Conservation (phyloP, 192 early-diverging fungal species). For the Coemansia sp. region DNA sequence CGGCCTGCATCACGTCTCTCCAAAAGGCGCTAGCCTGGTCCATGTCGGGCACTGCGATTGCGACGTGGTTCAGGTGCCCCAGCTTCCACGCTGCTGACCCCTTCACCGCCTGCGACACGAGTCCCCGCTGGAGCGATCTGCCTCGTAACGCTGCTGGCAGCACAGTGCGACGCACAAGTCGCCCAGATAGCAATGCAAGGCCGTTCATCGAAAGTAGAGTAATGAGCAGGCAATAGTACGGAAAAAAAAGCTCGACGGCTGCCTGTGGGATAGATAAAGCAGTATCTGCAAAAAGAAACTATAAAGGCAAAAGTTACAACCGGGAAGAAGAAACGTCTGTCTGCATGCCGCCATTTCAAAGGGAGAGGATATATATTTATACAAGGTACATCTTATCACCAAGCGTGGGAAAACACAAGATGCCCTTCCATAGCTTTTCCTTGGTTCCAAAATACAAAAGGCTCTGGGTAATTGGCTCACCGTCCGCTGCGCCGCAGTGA, state of each 20-base stretch:
- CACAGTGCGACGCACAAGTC: not conserved
- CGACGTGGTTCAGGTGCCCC: slow-evolving; percentile 78
- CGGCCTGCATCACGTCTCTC: slow-evolving; percentile 65
- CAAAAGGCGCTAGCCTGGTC: slow-evolving; percentile 70
- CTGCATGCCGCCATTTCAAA: no score
- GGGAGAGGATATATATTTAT: no score
- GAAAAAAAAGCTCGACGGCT: slow-evolving; percentile 1
- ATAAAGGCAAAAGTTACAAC: not conserved
- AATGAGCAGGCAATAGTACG: not conserved
- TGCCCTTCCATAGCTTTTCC: no score
- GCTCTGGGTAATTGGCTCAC: not conserved
- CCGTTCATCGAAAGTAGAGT: not conserved
- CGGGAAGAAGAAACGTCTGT: not conserved
- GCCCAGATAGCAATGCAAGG: not conserved
- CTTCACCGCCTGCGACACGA: slow-evolving; percentile 17
- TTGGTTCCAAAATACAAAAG: not conserved
- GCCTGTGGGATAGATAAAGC: no score
- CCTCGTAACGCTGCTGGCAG: not conserved
- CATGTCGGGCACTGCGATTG: slow-evolving; percentile 77
- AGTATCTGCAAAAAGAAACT: not conserved
- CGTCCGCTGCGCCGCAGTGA: not conserved
- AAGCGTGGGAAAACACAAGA: slow-evolving; percentile 8
- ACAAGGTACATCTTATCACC: no score
- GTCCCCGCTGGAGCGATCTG: slow-evolving; percentile 4
- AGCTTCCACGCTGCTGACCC: slow-evolving; percentile 63